phyloP scores from a whole-genome alignment of 2,329 filamentous ascomycete species.

The Colletotrichum sp. region DNA sequence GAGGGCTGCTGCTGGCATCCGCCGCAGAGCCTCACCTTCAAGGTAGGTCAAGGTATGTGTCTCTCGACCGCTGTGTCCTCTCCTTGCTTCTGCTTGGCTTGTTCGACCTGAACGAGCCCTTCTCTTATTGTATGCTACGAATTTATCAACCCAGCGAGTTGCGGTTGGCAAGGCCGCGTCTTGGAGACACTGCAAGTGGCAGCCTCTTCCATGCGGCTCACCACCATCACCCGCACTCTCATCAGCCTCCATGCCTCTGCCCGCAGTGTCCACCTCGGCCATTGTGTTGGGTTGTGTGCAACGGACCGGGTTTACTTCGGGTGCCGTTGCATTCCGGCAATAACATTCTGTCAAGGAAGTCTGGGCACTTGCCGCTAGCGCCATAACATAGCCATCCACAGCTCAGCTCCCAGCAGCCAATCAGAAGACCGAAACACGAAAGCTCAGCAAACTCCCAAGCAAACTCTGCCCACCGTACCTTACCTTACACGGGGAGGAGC shows the following conservation, averaged over 20 bases:
- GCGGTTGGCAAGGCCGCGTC: neutral
- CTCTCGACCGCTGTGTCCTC: neutral
- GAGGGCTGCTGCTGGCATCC: conserved; percentile 12
- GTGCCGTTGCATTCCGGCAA: conserved; percentile 10
- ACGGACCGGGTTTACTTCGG: conserved; percentile 17
- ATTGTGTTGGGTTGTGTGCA: neutral
- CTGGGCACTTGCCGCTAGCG: conserved; percentile 17
- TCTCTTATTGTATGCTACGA: neutral
- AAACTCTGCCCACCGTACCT: conserved; percentile 11
- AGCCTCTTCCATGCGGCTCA: neutral
- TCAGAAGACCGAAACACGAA: neutral
- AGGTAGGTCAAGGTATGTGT: conserved; percentile 20
- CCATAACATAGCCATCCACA: conserved; percentile 22
- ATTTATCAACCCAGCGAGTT: neutral
- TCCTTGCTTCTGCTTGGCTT: neutral
- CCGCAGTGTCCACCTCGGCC: neutral
- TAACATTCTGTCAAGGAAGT: conserved; percentile 15
- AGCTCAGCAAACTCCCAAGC: conserved; percentile 8
- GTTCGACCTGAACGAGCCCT: neutral
- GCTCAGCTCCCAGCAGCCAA: conserved; percentile 7
- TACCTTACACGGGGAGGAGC: neutral
- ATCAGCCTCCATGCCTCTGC: neutral
- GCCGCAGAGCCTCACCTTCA: conserved; percentile 15
- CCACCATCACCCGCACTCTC: neutral
- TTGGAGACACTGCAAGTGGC: neutral